A percentile compares a stretch with the other conserved stretches of the same genome.
phyloP scores from a whole-genome alignment of 176 grass and related monocot genomes.

The Coix lacrymajobi region DNA sequence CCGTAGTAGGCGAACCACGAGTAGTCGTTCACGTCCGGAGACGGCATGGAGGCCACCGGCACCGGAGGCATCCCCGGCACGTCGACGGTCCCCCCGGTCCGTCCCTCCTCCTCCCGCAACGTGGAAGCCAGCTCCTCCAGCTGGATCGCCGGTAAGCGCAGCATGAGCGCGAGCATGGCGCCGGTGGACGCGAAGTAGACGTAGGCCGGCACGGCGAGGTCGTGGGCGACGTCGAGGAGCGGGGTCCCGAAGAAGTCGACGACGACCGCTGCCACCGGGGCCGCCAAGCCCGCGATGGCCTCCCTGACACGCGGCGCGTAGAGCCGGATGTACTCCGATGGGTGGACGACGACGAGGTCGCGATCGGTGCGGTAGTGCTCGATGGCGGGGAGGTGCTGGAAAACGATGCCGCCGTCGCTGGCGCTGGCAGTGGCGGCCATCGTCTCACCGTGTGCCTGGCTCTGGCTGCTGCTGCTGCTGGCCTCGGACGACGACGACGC shows the following conservation, averaged over 20 bases:
- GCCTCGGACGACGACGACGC: not conserved
- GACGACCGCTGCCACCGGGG: conserved; percentile 6
- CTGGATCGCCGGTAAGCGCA: conserved; percentile 8
- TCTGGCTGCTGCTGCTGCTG: not conserved
- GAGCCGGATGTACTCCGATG: conserved; percentile 17
- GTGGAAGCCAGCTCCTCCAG: not conserved
- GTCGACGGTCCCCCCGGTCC: not conserved
- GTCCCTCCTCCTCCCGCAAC: not conserved
- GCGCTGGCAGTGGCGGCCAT: not conserved
- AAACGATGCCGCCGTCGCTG: not conserved
- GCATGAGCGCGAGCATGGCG: conserved; percentile 25
- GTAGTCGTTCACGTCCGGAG: conserved; percentile 1
- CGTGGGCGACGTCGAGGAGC: conserved; percentile 28
- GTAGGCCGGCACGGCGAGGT: conserved; percentile 35
- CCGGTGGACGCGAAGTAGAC: conserved; percentile 33
- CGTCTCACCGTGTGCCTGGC: not conserved
- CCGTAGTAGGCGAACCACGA: conserved; percentile 23
- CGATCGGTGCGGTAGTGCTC: not conserved
- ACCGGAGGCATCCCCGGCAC: conserved; percentile 33
- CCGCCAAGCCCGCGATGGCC: not conserved
- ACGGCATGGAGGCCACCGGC: conserved; percentile 6
- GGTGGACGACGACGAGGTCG: too few species aligned
- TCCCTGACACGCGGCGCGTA: not conserved
- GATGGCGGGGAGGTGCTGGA: conserved; percentile 23
- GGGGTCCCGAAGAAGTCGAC: conserved; percentile 39